Evolutionary conservation across 2,329 filamentous ascomycete species (phyloP).

Genomic region (Thielaviopsis musarum): DNA sequence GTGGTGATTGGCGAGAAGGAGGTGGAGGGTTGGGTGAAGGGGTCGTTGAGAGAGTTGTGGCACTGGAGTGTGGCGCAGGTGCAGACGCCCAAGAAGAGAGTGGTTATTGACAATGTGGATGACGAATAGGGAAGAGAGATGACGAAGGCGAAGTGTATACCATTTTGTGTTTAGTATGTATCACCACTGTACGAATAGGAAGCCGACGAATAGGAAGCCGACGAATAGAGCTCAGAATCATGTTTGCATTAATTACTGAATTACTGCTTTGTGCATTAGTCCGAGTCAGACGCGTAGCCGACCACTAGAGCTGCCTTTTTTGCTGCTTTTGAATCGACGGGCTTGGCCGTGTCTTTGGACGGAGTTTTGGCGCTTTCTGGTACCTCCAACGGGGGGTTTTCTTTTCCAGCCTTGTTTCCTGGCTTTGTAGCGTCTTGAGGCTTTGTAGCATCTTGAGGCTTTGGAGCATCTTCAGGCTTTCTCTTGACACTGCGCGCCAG

Average conservation of each 20-base stretch:
- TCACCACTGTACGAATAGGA: background rate
- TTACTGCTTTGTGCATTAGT: background rate
- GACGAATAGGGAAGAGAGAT: conserved; percentile 17
- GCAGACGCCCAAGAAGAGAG: conserved; percentile 23
- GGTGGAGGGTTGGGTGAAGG: conserved; percentile 52
- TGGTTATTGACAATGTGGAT: conserved; percentile 23
- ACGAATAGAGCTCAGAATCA: background rate
- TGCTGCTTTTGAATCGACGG: background rate
- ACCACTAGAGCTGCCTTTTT: conserved; percentile 25
- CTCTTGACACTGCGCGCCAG: conserved; percentile 20
- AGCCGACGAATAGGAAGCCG: background rate
- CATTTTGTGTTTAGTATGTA: conserved; percentile 11
- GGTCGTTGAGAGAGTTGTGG: conserved; percentile 35
- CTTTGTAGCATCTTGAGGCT: conserved; percentile 15
- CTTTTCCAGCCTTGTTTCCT: too few species aligned
- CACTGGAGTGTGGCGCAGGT: conserved; percentile 31
- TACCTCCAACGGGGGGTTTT: background rate
- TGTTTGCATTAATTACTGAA: background rate
- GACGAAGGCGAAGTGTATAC: background rate
- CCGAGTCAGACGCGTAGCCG: conserved; percentile 33
- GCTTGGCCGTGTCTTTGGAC: background rate
- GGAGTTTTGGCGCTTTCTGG: background rate
- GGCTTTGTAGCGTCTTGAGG: background rate
- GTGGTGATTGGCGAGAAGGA: conserved; percentile 51
- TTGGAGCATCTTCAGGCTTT: conserved; percentile 17